Conservation (phyloP, 148 eudicot genomes). For the Rheum nobile region DNA sequence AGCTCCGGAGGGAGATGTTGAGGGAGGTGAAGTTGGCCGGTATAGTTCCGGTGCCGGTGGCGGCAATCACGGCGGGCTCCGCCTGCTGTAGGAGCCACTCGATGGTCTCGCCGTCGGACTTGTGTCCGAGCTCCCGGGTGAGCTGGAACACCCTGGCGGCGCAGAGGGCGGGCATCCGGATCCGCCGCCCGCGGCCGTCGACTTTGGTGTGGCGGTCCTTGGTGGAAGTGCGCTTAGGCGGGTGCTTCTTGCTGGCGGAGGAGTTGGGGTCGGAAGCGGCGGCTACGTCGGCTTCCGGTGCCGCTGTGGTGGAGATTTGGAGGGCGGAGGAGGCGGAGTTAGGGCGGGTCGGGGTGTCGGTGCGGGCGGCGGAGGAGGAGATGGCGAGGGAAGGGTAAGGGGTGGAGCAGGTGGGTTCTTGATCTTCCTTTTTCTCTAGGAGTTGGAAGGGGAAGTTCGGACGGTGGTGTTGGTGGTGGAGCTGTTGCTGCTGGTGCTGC, state of each 20-base stretch:
- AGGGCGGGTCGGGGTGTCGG: conserved; percentile 6
- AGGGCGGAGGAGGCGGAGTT: conserved; percentile 9
- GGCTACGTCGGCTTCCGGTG: not conserved
- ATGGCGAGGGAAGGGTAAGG: conserved; percentile 43
- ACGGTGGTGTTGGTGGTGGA: conserved; percentile 33
- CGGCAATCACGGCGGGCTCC: conserved; percentile 89
- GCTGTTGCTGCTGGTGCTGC: conserved; percentile 29
- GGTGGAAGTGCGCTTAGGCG: conserved; percentile 67
- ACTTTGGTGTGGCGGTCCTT: conserved; percentile 96
- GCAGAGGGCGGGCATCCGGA: conserved; percentile 93
- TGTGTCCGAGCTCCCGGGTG: conserved; percentile 87
- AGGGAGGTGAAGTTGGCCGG: conserved; percentile 91
- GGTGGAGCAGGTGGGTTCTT: conserved; percentile 40
- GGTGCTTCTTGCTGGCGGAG: conserved; percentile 35
- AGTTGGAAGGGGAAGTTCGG: conserved; percentile 82
- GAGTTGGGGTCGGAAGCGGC: conserved; percentile 15
- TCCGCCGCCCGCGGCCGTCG: conserved; percentile 93
- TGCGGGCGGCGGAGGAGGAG: conserved; percentile 17
- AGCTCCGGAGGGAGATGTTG: conserved; percentile 77
- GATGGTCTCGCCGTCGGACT: conserved; percentile 89
- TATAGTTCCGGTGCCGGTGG: conserved; percentile 96
- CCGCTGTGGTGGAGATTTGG: conserved; percentile 7
- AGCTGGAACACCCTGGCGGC: conserved; percentile 96
- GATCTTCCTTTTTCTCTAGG: conserved; percentile 71
- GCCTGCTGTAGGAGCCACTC: conserved; percentile 98